A percentile compares a stretch with the other conserved stretches of the same genome.
phyloP scores from a whole-genome alignment of 129 eudicot genomes.

The Flaveria sonorensis region DNA sequence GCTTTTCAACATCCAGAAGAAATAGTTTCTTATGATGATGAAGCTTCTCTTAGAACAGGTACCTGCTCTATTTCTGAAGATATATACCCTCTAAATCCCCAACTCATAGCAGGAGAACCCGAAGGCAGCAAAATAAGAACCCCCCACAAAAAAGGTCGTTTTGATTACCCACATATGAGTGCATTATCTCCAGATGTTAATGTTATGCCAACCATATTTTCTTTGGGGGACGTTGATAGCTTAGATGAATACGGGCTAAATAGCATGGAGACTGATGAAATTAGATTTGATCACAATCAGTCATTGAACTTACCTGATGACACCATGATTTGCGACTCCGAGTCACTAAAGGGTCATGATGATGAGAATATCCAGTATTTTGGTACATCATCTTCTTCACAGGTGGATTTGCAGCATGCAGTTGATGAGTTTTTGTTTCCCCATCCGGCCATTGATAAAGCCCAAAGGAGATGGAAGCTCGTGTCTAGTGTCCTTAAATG shows the following conservation, averaged over 20 bases:
- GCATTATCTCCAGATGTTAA: constrained; percentile 48
- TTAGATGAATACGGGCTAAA: constrained; percentile 49
- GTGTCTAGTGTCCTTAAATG: constrained; percentile 54
- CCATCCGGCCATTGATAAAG: constrained; percentile 47
- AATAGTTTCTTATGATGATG: constrained; percentile 57
- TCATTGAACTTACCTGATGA: constrained; percentile 33
- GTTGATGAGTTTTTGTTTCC: constrained; percentile 46
- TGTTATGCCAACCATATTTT: constrained; percentile 46
- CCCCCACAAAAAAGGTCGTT: constrained; percentile 37
- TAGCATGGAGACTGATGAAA: constrained; percentile 51
- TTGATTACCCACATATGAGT: constrained; percentile 43
- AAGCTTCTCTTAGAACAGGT: constrained; percentile 44
- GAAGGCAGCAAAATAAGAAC: constrained; percentile 25
- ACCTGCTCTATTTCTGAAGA: constrained; percentile 45
- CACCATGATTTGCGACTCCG: constrained; percentile 46
- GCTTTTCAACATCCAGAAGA: constrained; percentile 56
- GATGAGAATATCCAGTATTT: constrained; percentile 49
- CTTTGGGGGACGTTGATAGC: constrained; percentile 38
- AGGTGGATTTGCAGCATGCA: constrained; percentile 46
- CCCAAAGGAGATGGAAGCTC: constrained; percentile 67
- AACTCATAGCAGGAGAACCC: constrained; percentile 32
- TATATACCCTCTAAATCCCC: constrained; percentile 30
- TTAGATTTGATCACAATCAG: constrained; percentile 51
- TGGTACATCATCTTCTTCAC: constrained; percentile 38
- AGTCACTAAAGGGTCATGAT: constrained; percentile 32